A percentile compares a stretch with the other conserved stretches of the same genome.
Conservation (phyloP, 805 yeast genomes). For the Starmerella potacharoeniae region DNA sequence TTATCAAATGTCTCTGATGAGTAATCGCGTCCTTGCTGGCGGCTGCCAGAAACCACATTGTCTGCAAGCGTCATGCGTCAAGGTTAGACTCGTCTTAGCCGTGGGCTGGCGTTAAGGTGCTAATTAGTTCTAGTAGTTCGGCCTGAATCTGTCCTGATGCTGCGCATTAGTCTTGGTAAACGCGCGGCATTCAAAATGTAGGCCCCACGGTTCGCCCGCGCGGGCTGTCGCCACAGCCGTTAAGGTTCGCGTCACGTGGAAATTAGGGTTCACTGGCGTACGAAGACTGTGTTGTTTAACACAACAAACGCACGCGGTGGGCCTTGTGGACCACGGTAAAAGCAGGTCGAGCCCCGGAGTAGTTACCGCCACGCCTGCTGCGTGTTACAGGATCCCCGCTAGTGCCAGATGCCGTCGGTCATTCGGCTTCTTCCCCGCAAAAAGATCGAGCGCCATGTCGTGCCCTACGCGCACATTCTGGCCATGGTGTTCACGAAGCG, state of each 20-base stretch:
- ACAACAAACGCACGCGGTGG: not conserved
- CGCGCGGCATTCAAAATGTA: too few species aligned
- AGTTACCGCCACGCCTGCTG: not conserved
- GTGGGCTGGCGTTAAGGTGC: too few species aligned
- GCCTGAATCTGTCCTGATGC: too few species aligned
- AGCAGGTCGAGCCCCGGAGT: not conserved
- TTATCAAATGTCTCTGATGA: conserved; percentile 3
- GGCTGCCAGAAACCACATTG: too few species aligned
- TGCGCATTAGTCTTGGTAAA: too few species aligned
- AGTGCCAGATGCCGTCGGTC: conserved; percentile 14
- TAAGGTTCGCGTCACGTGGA: not conserved
- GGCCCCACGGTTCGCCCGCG: too few species aligned
- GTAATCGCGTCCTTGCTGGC: not conserved
- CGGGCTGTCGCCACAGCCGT: too few species aligned
- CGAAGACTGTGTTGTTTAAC: not conserved
- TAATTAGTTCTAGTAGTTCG: too few species aligned
- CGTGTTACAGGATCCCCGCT: not conserved
- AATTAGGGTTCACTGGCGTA: not conserved
- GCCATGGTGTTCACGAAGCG: conserved; percentile 11
- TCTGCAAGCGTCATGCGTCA: too few species aligned
- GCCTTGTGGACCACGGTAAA: not conserved
- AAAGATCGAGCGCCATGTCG: conserved; percentile 10
- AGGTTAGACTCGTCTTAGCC: too few species aligned
- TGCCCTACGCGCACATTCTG: conserved; percentile 13
- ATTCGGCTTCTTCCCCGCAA: conserved; percentile 20